A percentile compares a stretch with the other conserved stretches of the same genome.
Conservation (phyloP, 225 moss, liverwort and hornwort genomes). For the Bryoerythrophyllum caledonicum region DNA sequence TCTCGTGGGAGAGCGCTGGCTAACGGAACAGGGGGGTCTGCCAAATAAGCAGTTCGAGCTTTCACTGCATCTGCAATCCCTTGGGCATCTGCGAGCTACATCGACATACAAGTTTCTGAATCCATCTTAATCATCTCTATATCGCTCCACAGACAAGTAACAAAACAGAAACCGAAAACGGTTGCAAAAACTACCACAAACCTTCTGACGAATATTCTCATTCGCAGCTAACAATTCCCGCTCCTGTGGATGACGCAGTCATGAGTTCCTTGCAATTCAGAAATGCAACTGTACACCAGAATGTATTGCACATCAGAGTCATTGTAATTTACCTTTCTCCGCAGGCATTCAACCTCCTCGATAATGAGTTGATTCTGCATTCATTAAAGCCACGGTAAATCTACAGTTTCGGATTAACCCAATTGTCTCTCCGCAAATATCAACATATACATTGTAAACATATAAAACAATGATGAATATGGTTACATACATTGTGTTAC, state of each 20-base stretch:
- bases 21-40: constrained; percentile 37
- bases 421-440: neutral
- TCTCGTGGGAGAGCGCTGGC: constrained; percentile 46
- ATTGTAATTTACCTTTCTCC: constrained; percentile 52
- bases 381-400: constrained; percentile 31
- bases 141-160: neutral
- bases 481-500: neutral
- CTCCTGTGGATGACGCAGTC: constrained; percentile 28
- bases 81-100: constrained; percentile 81
- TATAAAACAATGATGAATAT: too few species aligned
- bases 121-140: neutral
- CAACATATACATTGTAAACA: too few species aligned
- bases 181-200: constrained; percentile 13
- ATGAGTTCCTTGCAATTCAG: neutral
- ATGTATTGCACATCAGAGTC: neutral
- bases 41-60: constrained; percentile 46
- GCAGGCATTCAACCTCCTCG: constrained; percentile 76
- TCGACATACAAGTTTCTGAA: constrained; percentile 10
- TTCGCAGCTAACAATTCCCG: constrained; percentile 43
- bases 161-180: neutral
- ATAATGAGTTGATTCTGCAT: constrained; percentile 80
- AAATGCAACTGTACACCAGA: neutral
- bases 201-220: constrained; percentile 50
- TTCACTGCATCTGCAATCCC: constrained; percentile 56
- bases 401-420: constrained; percentile 14